Base-by-base conservation (phyloP, 345 rosid species). In the Dimocarpus longan region DNA sequence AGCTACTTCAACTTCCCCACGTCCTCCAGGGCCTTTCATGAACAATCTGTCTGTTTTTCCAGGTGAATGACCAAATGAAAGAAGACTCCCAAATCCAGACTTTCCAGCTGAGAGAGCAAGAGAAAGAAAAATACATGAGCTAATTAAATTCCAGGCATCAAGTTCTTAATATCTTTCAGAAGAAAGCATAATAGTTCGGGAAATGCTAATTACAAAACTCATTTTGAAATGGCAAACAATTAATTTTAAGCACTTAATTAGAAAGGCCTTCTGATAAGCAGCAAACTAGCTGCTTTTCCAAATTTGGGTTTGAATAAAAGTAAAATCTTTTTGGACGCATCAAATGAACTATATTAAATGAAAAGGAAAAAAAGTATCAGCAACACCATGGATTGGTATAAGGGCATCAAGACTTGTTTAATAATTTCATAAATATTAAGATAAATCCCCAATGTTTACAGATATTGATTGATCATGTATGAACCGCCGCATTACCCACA, bases 21-120 rank as follows among this genome's bases (percentile, higher is more conserved):
- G 92, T 81, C 99, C 99, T 84, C 98, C 98, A 28, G 98, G 99
- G 78, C 98, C 99, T 80, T 82, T 94, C 99, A 97, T 97, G 86
- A 86, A 94, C 44, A 94, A 90, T 76, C 91, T 85, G 81, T 94
- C 98, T 57, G 97, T 84, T 92, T 97, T 94, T 40, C 93, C 91
- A 66, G 90, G 80, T 76, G 91, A 85, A 70, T 89, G 90, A 56
- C 95, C 94, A 8, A 92, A 84, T 46, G 93, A 89, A 81, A 94
- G 88, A 74, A 97, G 89, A 77, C 93, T 93, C 81, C 95, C 98
- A 48, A 94, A 90, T 77, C 93, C 85, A 83, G 93, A 91, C 83
- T 86, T 92, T 22, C 98, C 93, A 82, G 93, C 98, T 96, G 68
- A 26, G 68, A 73, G 60, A 70, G 60, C 32, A 10, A 71, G 52